Percentiles rank a stretch among this genome's conserved stretches.
These are phyloP conservation scores for Ustilago sp. DNA, from an alignment of 1,284 basidiomycete genomes.

Conservation along the genomic window DNA sequence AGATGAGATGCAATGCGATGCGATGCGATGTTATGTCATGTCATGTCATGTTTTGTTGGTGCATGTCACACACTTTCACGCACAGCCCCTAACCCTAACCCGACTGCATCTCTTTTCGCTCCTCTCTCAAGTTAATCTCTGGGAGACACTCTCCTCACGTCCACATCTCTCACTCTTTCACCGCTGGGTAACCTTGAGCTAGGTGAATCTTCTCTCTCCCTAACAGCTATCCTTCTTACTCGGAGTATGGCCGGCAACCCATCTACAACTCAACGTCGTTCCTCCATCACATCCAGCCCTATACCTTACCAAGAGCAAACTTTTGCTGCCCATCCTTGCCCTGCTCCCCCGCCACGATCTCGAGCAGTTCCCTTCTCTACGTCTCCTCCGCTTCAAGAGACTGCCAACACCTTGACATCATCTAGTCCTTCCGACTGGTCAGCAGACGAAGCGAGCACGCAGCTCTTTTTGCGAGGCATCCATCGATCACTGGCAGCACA, in stretches of 20 bases:
- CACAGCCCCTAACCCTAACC: background rate
- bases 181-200: no score
- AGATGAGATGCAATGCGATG: no score
- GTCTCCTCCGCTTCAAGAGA: background rate
- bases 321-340: background rate
- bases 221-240: background rate
- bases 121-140: background rate
- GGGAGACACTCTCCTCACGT: no score
- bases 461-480: constrained; percentile 15
- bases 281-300: constrained; percentile 4
- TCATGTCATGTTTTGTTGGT: background rate
- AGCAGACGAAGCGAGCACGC: constrained; percentile 4
- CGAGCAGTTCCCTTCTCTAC: constrained; percentile 21
- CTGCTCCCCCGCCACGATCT: constrained; percentile 3
- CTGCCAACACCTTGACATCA: background rate
- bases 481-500: constrained; percentile 34
- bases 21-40: no score
- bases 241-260: constrained; percentile 34
- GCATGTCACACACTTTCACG: constrained; percentile 1
- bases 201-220: background rate
- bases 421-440: background rate
- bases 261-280: constrained; percentile 1
- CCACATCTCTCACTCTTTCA: no score
- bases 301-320: background rate
- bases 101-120: background rate